A percentile compares a stretch with the other conserved stretches of the same genome.
Conservation (phyloP, 805 yeast genomes). For the Tetrapisispora phaffii region DNA sequence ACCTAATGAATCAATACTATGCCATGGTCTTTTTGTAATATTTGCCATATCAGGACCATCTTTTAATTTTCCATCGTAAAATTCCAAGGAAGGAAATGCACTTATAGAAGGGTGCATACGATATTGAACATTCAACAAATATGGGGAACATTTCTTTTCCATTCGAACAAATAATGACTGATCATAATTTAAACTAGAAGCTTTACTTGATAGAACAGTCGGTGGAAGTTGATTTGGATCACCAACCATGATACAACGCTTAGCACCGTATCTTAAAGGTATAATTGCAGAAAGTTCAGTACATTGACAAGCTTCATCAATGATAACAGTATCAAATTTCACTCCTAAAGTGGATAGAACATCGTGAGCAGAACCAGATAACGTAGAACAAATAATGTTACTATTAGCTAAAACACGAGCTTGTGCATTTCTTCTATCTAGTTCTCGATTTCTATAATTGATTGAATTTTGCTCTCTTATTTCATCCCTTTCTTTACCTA, state of each 20-base stretch:
- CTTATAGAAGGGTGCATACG: slow-evolving; percentile 85
- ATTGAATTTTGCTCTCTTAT: slow-evolving; percentile 66
- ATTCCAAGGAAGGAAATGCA: slow-evolving; percentile 45
- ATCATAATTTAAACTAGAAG: slow-evolving; percentile 70
- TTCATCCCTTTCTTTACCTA: slow-evolving; percentile 67
- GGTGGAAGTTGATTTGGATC: slow-evolving; percentile 98
- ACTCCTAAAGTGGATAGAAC: slow-evolving; percentile 64
- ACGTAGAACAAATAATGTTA: slow-evolving; percentile 80
- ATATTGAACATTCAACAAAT: slow-evolving; percentile 80
- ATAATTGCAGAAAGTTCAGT: slow-evolving; percentile 86
- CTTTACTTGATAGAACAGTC: slow-evolving; percentile 83
- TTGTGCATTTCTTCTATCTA: slow-evolving; percentile 66
- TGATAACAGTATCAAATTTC: slow-evolving; percentile 79
- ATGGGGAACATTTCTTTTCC: slow-evolving; percentile 55
- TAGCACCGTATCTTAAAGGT: slow-evolving; percentile 86
- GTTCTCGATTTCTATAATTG: slow-evolving; percentile 63
- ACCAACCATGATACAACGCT: slow-evolving; percentile 91
- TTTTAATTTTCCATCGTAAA: slow-evolving; percentile 44
- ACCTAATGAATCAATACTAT: slow-evolving; percentile 40
- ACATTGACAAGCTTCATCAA: slow-evolving; percentile 97
- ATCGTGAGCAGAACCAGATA: slow-evolving; percentile 92
- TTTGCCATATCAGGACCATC: slow-evolving; percentile 72
- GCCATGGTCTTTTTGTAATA: slow-evolving; percentile 68
- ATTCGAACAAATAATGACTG: slow-evolving; percentile 90
- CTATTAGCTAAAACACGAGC: slow-evolving; percentile 62